Conservation (phyloP, 2,329 filamentous ascomycete genomes). For the Xylaria sp. region DNA sequence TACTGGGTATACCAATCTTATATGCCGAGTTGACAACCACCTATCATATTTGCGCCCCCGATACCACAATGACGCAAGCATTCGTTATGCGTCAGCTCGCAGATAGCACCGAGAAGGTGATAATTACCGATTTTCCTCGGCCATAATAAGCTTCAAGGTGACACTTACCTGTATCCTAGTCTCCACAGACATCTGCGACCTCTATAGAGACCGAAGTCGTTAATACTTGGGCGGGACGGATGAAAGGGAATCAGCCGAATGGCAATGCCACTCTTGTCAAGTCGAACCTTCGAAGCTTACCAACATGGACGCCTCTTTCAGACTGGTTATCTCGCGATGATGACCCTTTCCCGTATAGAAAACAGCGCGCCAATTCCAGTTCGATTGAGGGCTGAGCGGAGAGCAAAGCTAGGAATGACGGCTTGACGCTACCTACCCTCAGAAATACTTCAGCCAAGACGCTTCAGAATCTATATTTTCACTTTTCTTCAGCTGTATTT, state of each 20-base stretch:
- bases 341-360: constrained; percentile 23
- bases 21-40: not conserved
- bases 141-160: not conserved
- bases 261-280: not conserved
- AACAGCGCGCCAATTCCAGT: not conserved
- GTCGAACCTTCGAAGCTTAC: constrained; percentile 11
- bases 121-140: not conserved
- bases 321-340: constrained; percentile 13
- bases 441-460: not conserved
- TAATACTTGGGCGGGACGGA: not conserved
- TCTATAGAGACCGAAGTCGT: not conserved
- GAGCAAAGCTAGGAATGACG: not conserved
- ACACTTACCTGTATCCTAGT: not conserved
- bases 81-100: not conserved
- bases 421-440: not conserved
- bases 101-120: constrained; percentile 6
- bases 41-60: not conserved
- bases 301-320: constrained; percentile 5
- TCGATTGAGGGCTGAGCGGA: not conserved
- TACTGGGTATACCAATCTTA: not conserved
- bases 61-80: constrained; percentile 12
- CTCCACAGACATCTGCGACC: not conserved
- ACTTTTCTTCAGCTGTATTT: not conserved
- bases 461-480: not conserved
- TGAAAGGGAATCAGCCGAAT: not conserved